phyloP scores from a whole-genome alignment of 2,329 filamentous ascomycete genomes.

The Fusarium musae region DNA sequence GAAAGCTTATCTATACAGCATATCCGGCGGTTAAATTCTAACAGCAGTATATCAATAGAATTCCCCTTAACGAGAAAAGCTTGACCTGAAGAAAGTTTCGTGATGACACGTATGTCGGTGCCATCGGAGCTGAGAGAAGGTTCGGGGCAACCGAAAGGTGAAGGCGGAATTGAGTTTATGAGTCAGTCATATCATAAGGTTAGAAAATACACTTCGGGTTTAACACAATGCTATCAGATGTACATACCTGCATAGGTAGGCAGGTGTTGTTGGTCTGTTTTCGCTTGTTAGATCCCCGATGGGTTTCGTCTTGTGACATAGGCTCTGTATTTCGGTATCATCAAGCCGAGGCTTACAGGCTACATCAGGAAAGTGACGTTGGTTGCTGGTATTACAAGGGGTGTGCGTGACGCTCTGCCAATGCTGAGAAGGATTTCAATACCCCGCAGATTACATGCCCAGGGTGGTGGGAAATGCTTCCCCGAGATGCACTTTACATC shows the following conservation, averaged over 20 bases:
- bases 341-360: conserved; percentile 25
- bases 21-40: no score
- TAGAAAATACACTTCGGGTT: neutral
- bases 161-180: neutral
- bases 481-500: conserved; percentile 14
- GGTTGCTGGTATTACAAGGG: neutral
- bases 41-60: no score
- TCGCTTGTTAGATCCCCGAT: conserved; percentile 21
- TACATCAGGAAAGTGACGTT: conserved; percentile 20
- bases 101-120: neutral
- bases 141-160: neutral
- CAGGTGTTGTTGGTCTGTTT: neutral
- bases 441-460: conserved; percentile 26
- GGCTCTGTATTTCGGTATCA: conserved; percentile 33
- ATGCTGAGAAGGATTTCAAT: conserved; percentile 2
- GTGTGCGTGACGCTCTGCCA: neutral
- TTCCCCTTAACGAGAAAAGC: no score
- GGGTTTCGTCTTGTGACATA: conserved; percentile 5
- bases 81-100: neutral
- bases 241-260: neutral
- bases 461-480: conserved; percentile 24
- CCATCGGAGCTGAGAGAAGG: neutral
- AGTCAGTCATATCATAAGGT: neutral
- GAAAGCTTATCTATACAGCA: no score
- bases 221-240: no score